These are phyloP conservation scores for Chalaropsis ovoidea DNA, from an alignment of 2,329 filamentous ascomycete genomes.

Conservation along the genomic window DNA sequence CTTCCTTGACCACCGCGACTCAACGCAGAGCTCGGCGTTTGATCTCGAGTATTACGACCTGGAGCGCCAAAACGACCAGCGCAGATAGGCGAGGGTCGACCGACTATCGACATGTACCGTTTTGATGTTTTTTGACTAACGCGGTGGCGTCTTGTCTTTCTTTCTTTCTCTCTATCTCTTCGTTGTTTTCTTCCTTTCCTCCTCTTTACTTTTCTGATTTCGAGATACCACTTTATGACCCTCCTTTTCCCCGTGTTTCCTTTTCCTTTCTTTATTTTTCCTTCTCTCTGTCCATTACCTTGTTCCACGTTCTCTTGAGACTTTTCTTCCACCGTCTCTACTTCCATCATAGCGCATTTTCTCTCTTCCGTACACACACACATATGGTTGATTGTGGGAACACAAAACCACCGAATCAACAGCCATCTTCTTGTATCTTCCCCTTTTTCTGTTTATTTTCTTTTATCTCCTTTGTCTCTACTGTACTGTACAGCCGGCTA, in stretches of 20 bases:
- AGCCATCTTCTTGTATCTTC: neutral
- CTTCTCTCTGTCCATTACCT: neutral
- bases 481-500: neutral
- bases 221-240: slow-evolving; percentile 21
- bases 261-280: neutral
- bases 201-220: slow-evolving; percentile 14
- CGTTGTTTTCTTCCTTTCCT: neutral
- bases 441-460: neutral
- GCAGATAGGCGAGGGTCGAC: neutral
- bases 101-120: neutral
- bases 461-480: neutral
- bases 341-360: neutral
- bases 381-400: slow-evolving; percentile 10
- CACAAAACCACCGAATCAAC: slow-evolving; percentile 7
- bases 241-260: neutral
- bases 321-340: neutral
- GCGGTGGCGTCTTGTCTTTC: neutral
- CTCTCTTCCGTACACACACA: neutral
- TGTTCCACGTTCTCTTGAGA: neutral
- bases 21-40: slow-evolving; percentile 22
- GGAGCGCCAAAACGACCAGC: slow-evolving; percentile 17
- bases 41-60: slow-evolving; percentile 22
- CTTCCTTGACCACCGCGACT: slow-evolving; percentile 26
- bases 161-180: slow-evolving; percentile 14
- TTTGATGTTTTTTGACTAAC: slow-evolving; percentile 10